Evolutionary conservation across 371 early-diverging fungal species (phyloP).

Genomic region (Mortierella sp.): DNA sequence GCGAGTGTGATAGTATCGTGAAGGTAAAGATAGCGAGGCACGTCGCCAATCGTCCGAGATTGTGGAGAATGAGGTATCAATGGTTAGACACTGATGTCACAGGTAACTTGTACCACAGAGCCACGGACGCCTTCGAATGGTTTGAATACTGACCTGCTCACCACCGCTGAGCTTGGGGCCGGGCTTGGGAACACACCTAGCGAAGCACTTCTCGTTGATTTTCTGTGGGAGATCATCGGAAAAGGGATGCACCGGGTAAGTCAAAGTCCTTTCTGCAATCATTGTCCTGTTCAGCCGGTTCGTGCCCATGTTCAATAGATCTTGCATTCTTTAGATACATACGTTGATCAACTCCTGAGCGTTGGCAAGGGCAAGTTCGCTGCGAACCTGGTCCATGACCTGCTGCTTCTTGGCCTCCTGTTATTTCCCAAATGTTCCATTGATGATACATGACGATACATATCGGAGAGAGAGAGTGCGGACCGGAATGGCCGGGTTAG

Average conservation of each 20-base stretch:
- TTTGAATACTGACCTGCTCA: slow-evolving; percentile 65
- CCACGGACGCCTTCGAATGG: too few species aligned
- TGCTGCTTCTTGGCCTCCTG: slow-evolving; percentile 78
- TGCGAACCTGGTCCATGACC: slow-evolving; percentile 86
- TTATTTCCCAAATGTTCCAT: neutral
- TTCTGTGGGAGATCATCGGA: slow-evolving; percentile 57
- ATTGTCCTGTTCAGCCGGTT: neutral
- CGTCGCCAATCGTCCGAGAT: too few species aligned
- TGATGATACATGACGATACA: too few species aligned
- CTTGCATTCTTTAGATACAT: slow-evolving; percentile 34
- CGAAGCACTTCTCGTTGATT: slow-evolving; percentile 88
- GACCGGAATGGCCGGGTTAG: too few species aligned
- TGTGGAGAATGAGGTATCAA: too few species aligned
- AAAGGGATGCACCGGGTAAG: too few species aligned
- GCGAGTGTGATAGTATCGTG: too few species aligned
- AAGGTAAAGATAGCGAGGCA: too few species aligned
- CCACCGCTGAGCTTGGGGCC: slow-evolving; percentile 73
- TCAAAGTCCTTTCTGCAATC: too few species aligned
- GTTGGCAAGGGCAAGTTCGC: slow-evolving; percentile 87
- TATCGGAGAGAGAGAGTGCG: neutral
- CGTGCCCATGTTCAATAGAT: neutral
- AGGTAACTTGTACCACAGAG: too few species aligned
- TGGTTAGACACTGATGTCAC: too few species aligned
- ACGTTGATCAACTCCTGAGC: slow-evolving; percentile 89
- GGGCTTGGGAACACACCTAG: slow-evolving; percentile 83